A percentile compares a stretch with the other conserved stretches of the same genome.
These are phyloP conservation scores for Nematodospora anomalae DNA, from an alignment of 1,139 yeast species.

Conservation along the genomic window DNA sequence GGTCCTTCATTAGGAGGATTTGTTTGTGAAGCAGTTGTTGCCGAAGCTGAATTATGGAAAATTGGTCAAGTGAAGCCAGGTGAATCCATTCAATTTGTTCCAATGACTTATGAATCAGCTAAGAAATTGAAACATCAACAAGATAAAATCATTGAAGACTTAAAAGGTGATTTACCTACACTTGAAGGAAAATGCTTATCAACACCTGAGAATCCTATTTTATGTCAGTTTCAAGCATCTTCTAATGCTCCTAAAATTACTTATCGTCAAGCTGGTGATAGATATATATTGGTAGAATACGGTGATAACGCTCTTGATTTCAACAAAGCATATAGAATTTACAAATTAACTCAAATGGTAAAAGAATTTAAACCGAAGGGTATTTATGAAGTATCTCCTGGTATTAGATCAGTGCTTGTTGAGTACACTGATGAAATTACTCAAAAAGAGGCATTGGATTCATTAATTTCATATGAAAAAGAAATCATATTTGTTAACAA, in stretches of 20 bases:
- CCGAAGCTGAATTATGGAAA: constrained; percentile 97
- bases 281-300: constrained; percentile 86
- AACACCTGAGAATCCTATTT: constrained; percentile 61
- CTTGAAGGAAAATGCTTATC: constrained; percentile 31
- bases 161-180: constrained; percentile 43
- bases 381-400: constrained; percentile 92
- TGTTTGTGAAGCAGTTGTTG: constrained; percentile 94
- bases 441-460: constrained; percentile 61
- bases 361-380: constrained; percentile 65
- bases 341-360: constrained; percentile 76
- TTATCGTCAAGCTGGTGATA: constrained; percentile 96
- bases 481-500: constrained; percentile 70
- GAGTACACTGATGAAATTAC: constrained; percentile 70
- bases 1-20: constrained; percentile 98
- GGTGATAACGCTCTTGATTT: constrained; percentile 88
- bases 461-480: constrained; percentile 70
- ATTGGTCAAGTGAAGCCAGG: constrained; percentile 98
- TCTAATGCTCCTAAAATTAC: constrained; percentile 67
- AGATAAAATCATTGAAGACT: constrained; percentile 50
- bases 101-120: constrained; percentile 70
- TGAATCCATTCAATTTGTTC: constrained; percentile 76
- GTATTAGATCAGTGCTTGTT: constrained; percentile 90
- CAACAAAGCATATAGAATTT: constrained; percentile 81
- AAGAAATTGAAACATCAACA: constrained; percentile 59
- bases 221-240: constrained; percentile 49